phyloP scores from a whole-genome alignment of 345 rosid species.

The Syzygium aromaticum region DNA sequence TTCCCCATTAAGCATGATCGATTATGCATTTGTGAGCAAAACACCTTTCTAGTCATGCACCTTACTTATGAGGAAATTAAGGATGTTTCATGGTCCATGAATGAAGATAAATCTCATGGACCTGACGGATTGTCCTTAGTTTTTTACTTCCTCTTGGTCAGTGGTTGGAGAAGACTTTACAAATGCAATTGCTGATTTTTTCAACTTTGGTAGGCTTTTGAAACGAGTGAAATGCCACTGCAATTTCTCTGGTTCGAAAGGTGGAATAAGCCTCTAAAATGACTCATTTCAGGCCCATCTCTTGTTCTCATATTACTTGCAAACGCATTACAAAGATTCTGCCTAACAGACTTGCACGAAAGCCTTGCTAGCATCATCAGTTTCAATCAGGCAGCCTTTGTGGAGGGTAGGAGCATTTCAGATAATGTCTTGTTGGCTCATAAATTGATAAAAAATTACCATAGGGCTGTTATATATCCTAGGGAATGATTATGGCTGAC shows the following conservation, averaged over 20 bases:
- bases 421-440: background rate
- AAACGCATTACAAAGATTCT: background rate
- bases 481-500: background rate
- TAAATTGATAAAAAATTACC: background rate
- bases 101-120: background rate
- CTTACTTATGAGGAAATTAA: background rate
- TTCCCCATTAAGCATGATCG: background rate
- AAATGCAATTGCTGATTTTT: background rate
- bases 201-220: background rate
- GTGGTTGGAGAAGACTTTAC: background rate
- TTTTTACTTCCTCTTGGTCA: background rate
- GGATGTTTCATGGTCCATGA: background rate
- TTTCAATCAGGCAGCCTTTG: background rate
- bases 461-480: background rate
- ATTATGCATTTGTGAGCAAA: background rate
- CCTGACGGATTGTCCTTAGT: background rate
- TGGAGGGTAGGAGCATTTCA: background rate
- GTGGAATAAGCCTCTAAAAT: background rate
- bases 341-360: background rate
- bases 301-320: background rate
- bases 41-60: background rate
- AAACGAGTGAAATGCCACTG: background rate
- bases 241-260: background rate
- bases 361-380: background rate
- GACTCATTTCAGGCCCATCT: background rate